Conservation (phyloP, 1,139 yeast species). For the Candida gigantensis region DNA sequence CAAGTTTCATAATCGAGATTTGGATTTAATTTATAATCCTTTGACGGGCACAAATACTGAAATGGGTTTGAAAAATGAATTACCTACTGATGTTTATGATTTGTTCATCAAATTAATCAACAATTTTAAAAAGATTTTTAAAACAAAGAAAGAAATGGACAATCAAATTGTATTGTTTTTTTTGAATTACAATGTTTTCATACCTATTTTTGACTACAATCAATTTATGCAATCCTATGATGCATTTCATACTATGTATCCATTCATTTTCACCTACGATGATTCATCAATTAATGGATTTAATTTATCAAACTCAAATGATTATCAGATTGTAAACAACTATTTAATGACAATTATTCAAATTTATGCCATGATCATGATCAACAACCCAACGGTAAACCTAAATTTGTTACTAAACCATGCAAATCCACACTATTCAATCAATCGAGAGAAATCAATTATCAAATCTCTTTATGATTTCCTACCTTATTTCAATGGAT, state of each 20-base stretch:
- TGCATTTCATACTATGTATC: conserved; percentile 58
- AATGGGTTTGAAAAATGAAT: conserved; percentile 18
- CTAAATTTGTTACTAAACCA: conserved; percentile 44
- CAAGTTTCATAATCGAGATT: conserved; percentile 41
- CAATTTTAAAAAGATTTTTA: conserved; percentile 48
- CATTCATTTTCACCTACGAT: conserved; percentile 51
- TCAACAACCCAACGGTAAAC: conserved; percentile 49
- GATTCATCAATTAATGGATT: conserved; percentile 53
- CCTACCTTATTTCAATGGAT: conserved; percentile 47
- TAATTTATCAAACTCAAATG: conserved; percentile 49
- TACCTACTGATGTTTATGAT: conserved; percentile 47
- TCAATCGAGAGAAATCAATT: conserved; percentile 21
- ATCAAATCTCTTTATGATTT: conserved; percentile 46
- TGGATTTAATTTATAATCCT: conserved; percentile 47
- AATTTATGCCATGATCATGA: conserved; percentile 49
- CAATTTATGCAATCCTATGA: conserved; percentile 59
- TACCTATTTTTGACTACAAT: conserved; percentile 63
- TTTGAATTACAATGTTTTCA: conserved; percentile 55
- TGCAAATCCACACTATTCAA: conserved; percentile 35
- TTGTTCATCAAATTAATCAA: conserved; percentile 47
- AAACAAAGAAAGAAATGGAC: conserved; percentile 49
- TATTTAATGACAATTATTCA: conserved; percentile 49
- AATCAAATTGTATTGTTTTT: conserved; percentile 55
- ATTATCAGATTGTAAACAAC: conserved; percentile 52
- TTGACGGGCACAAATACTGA: conserved; percentile 29